These are phyloP conservation scores for Heliamphora ciliata DNA, from an alignment of 179 eudicot genomes.

Conservation along the genomic window DNA sequence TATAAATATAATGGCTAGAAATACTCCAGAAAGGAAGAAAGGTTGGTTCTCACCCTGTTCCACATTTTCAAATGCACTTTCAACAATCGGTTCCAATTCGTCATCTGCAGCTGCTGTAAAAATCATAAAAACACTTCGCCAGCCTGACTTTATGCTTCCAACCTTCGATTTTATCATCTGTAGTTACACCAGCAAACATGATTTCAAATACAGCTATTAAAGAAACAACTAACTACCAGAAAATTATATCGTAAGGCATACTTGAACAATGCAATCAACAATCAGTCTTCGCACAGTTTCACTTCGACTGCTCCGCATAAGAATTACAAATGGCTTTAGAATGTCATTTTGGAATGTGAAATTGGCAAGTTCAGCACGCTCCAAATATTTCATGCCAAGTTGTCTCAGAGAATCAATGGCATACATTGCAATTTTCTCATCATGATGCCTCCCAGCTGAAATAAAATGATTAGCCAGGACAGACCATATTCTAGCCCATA, in stretches of 20 bases:
- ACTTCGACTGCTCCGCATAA: slow-evolving; percentile 84
- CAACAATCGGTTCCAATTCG: slow-evolving; percentile 88
- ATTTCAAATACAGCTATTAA: slow-evolving; percentile 15
- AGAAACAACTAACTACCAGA: slow-evolving; percentile 4
- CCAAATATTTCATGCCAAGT: slow-evolving; percentile 95
- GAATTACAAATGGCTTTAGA: slow-evolving; percentile 89
- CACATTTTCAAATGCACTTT: slow-evolving; percentile 95
- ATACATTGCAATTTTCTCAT: slow-evolving; percentile 97
- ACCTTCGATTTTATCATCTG: slow-evolving; percentile 99
- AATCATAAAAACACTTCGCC: slow-evolving; percentile 99
- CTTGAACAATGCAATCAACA: slow-evolving; percentile 97
- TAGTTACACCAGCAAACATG: slow-evolving; percentile 7
- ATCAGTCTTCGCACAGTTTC: slow-evolving; percentile 81
- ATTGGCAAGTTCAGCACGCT: slow-evolving; percentile 86
- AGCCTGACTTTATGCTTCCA: slow-evolving; percentile 95
- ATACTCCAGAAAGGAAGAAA: slow-evolving; percentile 13
- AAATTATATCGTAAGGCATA: slow-evolving; percentile 26
- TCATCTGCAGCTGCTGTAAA: slow-evolving; percentile 98
- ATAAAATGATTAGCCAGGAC: slow-evolving; percentile 90
- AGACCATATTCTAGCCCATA: slow-evolving; percentile 99
- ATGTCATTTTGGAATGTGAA: slow-evolving; percentile 97
- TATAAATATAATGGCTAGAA: background rate
- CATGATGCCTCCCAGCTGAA: slow-evolving; percentile 95
- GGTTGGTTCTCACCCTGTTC: slow-evolving; percentile 68
- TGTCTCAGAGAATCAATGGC: slow-evolving; percentile 96